Base-by-base conservation (phyloP, 179 eudicot genomes). In the Carnegiea gigantea region DNA sequence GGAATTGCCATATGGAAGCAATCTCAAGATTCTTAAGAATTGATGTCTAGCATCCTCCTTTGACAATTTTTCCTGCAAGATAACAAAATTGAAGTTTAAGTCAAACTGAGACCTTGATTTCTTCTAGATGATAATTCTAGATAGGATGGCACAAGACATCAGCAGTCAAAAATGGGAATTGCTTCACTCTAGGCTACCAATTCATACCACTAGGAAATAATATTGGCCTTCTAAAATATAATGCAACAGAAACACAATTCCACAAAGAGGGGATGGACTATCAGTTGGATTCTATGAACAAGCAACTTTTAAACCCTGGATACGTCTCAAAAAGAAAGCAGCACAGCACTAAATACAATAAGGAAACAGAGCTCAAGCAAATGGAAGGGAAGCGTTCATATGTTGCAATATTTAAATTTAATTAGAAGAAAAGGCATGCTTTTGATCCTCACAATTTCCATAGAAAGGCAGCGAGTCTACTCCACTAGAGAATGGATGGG, bases 41-140 rank as follows among this genome's bases (percentile, higher is more conserved):
- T 95, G 98, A 23, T 93, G 98, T 75, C 98, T 93, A 17, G 98
- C 99, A 82, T 97, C 99, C 86, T 97, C 99, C 84, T 93, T 95
- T 11, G 98, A 89, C 81, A 97, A 75, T 70, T 92, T 93, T 82
- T 92, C 97, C 99, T 97, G 83, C 78, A 90, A 78, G 65, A 15
- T 48, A 65, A 70, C 65, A 51, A 48, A 78, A 77, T 0, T 62
- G 18, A 60, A 46, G 73, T 70, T 44, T 30, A 82, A 40, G 3
- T 40, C 44, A 40, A 36, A 15, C n/a, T 18, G n/a, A 54, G 14
- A 17, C 33, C 57, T 33, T 33, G 36, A 33, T 33, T 33, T 33
- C 36, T 33, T 33, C 36, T 57, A 75, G 60, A 24, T 12, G 8
- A 24, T 75, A n/a, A 46, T 20, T 54, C n/a, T 28, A 1, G 7